These are phyloP conservation scores for Fusarium sp. DNA, from an alignment of 2,329 filamentous ascomycete species.

Conservation along the genomic window DNA sequence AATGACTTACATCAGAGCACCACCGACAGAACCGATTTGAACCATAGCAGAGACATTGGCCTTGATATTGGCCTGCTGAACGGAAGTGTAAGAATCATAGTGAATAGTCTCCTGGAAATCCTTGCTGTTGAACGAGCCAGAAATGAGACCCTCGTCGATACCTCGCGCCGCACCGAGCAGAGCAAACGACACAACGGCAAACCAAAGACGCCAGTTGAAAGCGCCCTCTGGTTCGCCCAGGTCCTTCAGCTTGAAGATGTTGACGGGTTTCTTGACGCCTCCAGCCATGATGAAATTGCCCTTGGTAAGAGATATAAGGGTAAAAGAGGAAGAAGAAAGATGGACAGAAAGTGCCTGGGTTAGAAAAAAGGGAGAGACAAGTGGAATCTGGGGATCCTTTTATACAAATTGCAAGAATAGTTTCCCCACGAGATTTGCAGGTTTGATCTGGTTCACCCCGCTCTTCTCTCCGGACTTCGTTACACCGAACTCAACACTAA, in stretches of 20 bases:
- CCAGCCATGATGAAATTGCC: slow-evolving; percentile 53
- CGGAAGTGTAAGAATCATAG: slow-evolving; percentile 60
- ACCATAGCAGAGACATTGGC: slow-evolving; percentile 85
- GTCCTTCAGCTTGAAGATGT: slow-evolving; percentile 71
- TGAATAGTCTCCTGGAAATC: slow-evolving; percentile 70
- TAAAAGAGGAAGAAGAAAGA: not conserved
- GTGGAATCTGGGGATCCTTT: not conserved
- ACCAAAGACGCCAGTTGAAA: slow-evolving; percentile 83
- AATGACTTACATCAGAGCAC: slow-evolving; percentile 64
- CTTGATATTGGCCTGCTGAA: slow-evolving; percentile 72
- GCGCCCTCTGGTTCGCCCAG: slow-evolving; percentile 73
- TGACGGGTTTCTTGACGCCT: slow-evolving; percentile 64
- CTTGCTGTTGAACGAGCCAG: slow-evolving; percentile 73
- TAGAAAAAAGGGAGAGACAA: not conserved
- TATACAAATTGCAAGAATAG: not conserved
- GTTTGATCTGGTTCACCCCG: not conserved
- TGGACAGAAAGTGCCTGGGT: not conserved
- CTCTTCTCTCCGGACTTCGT: slow-evolving; percentile 10
- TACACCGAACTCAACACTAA: slow-evolving; percentile 19
- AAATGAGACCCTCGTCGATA: slow-evolving; percentile 83
- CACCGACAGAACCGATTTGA: slow-evolving; percentile 78
- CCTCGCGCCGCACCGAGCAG: slow-evolving; percentile 81
- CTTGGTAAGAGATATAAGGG: not conserved
- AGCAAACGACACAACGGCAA: slow-evolving; percentile 77
- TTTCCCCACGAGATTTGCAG: slow-evolving; percentile 11